Evolutionary conservation across 805 yeast genomes (phyloP).

Genomic region (Wickerhamiella alocasiicola): DNA sequence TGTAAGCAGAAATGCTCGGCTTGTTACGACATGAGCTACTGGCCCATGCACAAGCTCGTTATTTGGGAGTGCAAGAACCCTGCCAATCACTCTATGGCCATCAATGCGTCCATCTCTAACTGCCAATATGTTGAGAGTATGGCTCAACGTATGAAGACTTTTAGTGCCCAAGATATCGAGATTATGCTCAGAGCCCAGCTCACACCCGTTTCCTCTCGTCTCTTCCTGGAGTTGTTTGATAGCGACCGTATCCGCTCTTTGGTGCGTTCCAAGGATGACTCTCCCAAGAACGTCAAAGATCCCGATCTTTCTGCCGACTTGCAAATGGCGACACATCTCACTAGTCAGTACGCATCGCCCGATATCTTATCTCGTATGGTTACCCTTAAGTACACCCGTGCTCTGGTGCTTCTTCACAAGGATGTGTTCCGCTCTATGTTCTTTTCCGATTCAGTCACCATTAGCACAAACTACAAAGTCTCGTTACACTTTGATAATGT

Average conservation of each 20-base stretch:
- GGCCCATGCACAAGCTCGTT: slow-evolving; percentile 10
- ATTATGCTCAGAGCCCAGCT: slow-evolving; percentile 8
- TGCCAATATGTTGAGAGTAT: slow-evolving; percentile 6
- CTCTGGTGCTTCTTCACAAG: neutral
- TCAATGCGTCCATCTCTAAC: slow-evolving; percentile 6
- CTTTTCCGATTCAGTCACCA: neutral
- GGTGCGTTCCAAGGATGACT: slow-evolving; percentile 5
- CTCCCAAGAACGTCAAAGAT: neutral
- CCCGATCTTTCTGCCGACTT: slow-evolving; percentile 1
- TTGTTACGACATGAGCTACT: slow-evolving; percentile 8
- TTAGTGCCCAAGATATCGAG: slow-evolving; percentile 2
- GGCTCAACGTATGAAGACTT: slow-evolving; percentile 1
- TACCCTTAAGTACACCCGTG: neutral
- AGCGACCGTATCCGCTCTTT: slow-evolving; percentile 5
- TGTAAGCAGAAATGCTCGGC: slow-evolving; percentile 5
- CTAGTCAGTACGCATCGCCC: slow-evolving; percentile 2
- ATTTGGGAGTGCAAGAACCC: slow-evolving; percentile 8
- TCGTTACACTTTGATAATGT: slow-evolving; percentile 1
- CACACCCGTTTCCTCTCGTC: neutral
- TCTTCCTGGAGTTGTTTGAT: slow-evolving; percentile 6
- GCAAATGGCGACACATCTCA: slow-evolving; percentile 5
- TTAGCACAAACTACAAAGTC: slow-evolving; percentile 5
- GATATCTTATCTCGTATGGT: neutral
- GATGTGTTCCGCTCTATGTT: slow-evolving; percentile 1
- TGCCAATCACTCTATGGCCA: slow-evolving; percentile 6